A percentile compares a stretch with the other conserved stretches of the same genome.
Evolutionary conservation across 441 rosid species (phyloP).

Genomic region (Arabidopsis hybrid): DNA sequence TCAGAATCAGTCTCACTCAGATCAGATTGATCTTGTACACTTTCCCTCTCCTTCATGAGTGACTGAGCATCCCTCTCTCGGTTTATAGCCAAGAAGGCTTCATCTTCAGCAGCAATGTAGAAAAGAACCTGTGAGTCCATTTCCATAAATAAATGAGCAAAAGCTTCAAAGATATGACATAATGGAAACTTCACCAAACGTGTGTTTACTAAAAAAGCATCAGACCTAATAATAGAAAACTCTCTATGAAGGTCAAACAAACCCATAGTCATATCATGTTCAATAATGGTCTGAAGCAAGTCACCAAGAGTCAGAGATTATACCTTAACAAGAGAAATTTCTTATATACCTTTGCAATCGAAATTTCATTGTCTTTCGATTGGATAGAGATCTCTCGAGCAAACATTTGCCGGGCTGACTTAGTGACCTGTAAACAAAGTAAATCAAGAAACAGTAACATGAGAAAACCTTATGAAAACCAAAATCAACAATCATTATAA

Average conservation of each 20-base stretch:
- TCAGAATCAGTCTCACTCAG: conserved; percentile 51
- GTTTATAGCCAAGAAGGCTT: conserved; percentile 66
- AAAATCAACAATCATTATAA: neutral
- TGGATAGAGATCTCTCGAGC: conserved; percentile 71
- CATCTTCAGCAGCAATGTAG: conserved; percentile 89
- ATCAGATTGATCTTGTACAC: conserved; percentile 47
- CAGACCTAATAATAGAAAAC: neutral
- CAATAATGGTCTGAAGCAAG: conserved; percentile 31
- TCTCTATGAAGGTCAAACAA: conserved; percentile 19
- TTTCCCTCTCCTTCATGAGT: conserved; percentile 39
- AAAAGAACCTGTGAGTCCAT: conserved; percentile 65
- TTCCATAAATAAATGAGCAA: conserved; percentile 26
- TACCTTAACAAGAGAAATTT: conserved; percentile 43
- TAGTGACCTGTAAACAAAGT: conserved; percentile 55
- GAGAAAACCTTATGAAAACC: conserved; percentile 22
- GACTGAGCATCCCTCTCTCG: conserved; percentile 66
- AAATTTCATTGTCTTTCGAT: conserved; percentile 77
- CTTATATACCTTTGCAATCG: conserved; percentile 74
- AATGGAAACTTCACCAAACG: conserved; percentile 5
- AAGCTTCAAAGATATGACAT: conserved; percentile 10
- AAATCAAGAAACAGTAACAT: conserved; percentile 32
- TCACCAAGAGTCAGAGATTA: conserved; percentile 42
- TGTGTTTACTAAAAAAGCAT: conserved; percentile 7
- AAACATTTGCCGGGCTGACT: conserved; percentile 72
- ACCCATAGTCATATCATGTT: conserved; percentile 27